Percentiles rank a stretch among this genome's conserved stretches.
Evolutionary conservation across 768 basidiomycete species (phyloP).

Genomic region (Lentinus brumalis): DNA sequence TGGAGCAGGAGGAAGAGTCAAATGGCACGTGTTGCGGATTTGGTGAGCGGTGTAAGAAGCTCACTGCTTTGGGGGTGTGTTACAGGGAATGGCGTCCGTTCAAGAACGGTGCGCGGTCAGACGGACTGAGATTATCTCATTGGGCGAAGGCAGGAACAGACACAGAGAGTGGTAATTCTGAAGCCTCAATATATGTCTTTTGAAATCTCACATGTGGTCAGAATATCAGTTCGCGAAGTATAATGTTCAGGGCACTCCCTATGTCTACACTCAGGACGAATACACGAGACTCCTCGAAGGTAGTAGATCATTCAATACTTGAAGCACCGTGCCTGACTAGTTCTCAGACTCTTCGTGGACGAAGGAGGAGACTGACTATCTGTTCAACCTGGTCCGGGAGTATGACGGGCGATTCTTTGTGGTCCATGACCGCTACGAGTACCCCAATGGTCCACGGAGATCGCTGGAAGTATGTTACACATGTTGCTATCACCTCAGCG

Average conservation of each 20-base stretch:
- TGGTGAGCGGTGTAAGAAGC: not conserved
- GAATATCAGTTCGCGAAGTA: conserved; percentile 86
- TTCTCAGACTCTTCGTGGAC: conserved; percentile 79
- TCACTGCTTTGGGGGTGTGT: not conserved
- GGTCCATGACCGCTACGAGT: conserved; percentile 88
- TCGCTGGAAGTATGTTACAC: conserved; percentile 65
- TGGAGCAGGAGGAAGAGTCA: conserved; percentile 59
- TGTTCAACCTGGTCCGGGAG: conserved; percentile 76
- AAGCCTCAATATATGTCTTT: not conserved
- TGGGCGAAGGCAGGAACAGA: conserved; percentile 75
- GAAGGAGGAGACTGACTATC: conserved; percentile 91
- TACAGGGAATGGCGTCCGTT: conserved; percentile 79
- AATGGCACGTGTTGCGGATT: conserved; percentile 54
- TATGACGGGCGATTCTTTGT: conserved; percentile 92
- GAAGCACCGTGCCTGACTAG: not conserved
- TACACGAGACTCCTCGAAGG: conserved; percentile 81
- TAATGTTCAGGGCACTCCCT: conserved; percentile 64
- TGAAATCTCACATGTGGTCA: conserved; percentile 29
- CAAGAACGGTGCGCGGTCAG: conserved; percentile 68
- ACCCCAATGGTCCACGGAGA: conserved; percentile 49
- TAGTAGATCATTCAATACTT: conserved; percentile 28
- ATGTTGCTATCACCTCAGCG: not conserved
- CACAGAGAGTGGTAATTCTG: conserved; percentile 51
- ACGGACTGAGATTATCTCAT: conserved; percentile 72
- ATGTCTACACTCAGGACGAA: conserved; percentile 84